Evolutionary conservation across 306 rosid genomes (phyloP).

Genomic region (Ormosia emarginata): DNA sequence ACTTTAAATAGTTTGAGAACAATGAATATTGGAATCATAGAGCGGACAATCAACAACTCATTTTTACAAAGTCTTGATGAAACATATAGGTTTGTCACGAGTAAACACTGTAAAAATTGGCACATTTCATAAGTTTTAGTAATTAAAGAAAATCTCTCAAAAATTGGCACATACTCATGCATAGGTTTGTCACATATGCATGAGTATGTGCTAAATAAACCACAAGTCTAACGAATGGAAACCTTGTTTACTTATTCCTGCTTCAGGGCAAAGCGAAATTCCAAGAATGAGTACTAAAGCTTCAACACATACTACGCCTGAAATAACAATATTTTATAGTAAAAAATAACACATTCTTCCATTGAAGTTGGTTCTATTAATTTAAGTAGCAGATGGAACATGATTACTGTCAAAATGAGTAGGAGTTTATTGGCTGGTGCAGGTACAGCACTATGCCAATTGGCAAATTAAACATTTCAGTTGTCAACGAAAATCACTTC

Average conservation of each 20-base stretch:
- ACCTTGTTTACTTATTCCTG: not conserved
- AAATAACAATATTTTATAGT: not conserved
- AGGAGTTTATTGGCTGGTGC: not conserved
- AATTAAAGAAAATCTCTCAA: not conserved
- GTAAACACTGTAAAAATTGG: not conserved
- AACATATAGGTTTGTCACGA: not conserved
- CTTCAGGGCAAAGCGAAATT: not conserved
- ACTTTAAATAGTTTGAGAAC: slow-evolving; percentile 1
- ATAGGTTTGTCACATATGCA: not conserved
- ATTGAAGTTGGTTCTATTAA: not conserved
- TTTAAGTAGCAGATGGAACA: not conserved
- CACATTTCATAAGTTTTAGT: not conserved
- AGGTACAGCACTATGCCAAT: not conserved
- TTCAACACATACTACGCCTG: not conserved
- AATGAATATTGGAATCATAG: slow-evolving; percentile 16
- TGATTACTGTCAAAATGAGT: not conserved
- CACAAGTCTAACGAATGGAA: not conserved
- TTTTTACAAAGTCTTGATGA: not conserved
- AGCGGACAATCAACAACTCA: slow-evolving; percentile 6
- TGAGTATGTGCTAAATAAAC: not conserved
- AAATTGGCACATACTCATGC: too few relatives aligned
- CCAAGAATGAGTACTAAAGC: not conserved
- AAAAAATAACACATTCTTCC: not conserved
- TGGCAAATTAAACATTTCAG: not conserved
- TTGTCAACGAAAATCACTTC: not conserved